phyloP scores from a whole-genome alignment of 306 rosid genomes.

The Fagus sylvatica region DNA sequence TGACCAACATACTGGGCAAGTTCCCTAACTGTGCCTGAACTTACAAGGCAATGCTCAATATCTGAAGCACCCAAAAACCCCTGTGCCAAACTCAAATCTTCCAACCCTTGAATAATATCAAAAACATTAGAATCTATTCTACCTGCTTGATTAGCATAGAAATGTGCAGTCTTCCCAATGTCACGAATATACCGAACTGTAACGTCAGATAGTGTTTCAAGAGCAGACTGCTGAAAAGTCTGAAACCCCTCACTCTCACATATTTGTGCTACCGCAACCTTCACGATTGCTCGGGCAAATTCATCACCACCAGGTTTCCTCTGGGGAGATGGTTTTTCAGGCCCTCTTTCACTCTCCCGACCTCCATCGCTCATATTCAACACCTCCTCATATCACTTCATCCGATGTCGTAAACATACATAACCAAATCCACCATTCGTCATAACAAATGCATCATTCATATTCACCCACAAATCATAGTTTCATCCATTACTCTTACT shows the following conservation, averaged over 20 bases:
- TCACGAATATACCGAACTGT: slow-evolving; percentile 48
- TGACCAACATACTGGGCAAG: slow-evolving; percentile 47
- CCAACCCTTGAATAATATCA: slow-evolving; percentile 76
- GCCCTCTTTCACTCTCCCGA: slow-evolving; percentile 77
- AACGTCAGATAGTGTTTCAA: slow-evolving; percentile 57
- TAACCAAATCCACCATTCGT: slow-evolving; percentile 37
- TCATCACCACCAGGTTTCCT: slow-evolving; percentile 60
- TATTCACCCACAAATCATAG: slow-evolving; percentile 4
- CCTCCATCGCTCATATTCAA: slow-evolving; percentile 94
- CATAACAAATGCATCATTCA: slow-evolving; percentile 21
- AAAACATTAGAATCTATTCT: slow-evolving; percentile 65
- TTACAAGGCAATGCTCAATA: slow-evolving; percentile 63
- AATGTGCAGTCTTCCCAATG: slow-evolving; percentile 62
- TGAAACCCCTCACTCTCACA: slow-evolving; percentile 82
- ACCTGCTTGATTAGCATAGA: slow-evolving; percentile 67
- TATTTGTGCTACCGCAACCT: slow-evolving; percentile 66
- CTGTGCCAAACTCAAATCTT: slow-evolving; percentile 63
- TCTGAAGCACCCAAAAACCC: slow-evolving; percentile 80
- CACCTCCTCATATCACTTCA: slow-evolving; percentile 75
- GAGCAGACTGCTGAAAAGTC: slow-evolving; percentile 71
- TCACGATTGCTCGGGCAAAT: slow-evolving; percentile 51
- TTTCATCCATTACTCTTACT: slow-evolving; percentile 1
- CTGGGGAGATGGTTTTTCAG: slow-evolving; percentile 44
- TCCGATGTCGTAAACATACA: slow-evolving; percentile 18
- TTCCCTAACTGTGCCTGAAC: slow-evolving; percentile 55